Conservation (phyloP, 2,329 filamentous ascomycete species). For the Colletotrichum zoysiae region DNA sequence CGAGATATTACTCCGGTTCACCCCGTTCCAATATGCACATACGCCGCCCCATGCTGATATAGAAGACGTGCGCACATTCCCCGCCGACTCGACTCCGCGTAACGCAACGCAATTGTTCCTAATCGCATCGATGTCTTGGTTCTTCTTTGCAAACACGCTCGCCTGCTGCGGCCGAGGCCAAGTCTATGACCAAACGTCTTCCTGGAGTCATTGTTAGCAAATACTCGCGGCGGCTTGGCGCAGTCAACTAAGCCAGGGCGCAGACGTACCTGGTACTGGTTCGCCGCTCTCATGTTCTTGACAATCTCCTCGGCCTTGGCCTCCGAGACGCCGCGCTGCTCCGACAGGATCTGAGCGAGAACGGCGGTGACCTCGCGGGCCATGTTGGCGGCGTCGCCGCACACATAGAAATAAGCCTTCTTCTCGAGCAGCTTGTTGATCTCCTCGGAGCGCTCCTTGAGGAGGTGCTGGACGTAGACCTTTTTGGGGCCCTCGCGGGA, state of each 20-base stretch:
- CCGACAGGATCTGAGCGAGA: constrained; percentile 87
- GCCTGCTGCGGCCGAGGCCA: constrained; percentile 39
- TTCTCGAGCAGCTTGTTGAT: constrained; percentile 88
- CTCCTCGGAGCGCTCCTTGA: constrained; percentile 85
- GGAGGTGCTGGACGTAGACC: constrained; percentile 95
- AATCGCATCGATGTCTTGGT: not conserved
- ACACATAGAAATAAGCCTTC: constrained; percentile 97
- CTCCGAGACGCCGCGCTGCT: constrained; percentile 84
- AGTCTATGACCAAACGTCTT: constrained; percentile 77
- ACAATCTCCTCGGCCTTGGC: constrained; percentile 95
- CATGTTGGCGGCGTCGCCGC: constrained; percentile 98
- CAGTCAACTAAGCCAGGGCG: not conserved
- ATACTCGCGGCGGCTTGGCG: constrained; percentile 1
- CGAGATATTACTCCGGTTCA: constrained; percentile 25
- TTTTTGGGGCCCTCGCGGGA: constrained; percentile 90
- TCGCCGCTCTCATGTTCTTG: constrained; percentile 94
- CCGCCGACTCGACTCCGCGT: not conserved
- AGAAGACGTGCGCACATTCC: constrained; percentile 33
- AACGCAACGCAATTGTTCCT: not conserved
- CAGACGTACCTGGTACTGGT: constrained; percentile 90
- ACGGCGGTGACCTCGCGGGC: constrained; percentile 91
- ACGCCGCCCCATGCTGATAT: constrained; percentile 36
- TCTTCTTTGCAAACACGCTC: constrained; percentile 15
- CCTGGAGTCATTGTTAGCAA: constrained; percentile 60
- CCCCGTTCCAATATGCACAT: constrained; percentile 38